Base-by-base conservation (phyloP, 2,329 filamentous ascomycete genomes). In the Cercospora janseana region DNA sequence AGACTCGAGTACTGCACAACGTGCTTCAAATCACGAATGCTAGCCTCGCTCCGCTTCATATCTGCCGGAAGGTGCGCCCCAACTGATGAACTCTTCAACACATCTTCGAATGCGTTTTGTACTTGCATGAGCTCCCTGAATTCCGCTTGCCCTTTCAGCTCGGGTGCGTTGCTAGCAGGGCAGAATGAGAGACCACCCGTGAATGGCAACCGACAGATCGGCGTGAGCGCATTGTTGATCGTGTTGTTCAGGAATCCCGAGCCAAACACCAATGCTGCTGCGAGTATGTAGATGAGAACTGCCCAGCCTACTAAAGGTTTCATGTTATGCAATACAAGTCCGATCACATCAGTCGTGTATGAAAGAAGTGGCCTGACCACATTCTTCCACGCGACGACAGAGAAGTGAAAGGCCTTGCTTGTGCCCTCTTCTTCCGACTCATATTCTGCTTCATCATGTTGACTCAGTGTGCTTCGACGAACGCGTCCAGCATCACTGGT, bases 41-140 rank as follows among this genome's bases (percentile, higher is more conserved):
- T 83, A 2, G 81, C 75, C 67, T 92, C 87, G 2, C 84, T 83
- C 7, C 82, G 79, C 71, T 89, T 91, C 82, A 93, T 90, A 59
- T 88, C 85, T 59, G 87, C 75, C 0, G 87, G 87, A 3, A 93
- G 70, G 1, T 81, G 81, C 1, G 83, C 80, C 1, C 83, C 81
- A 16, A 82, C 77, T 1, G 81, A 79, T 12, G 81, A 82, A 51
- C 82, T 80, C 58, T 87, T 80, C 3, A 93, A 70, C 1, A 93
- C 82, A 50, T 86, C 80, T 67, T 90, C 87, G 49, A 94, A 89
- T 21, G 83, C 78, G n/a, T 79, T 75, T 67, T 94, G 88, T 1
- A 86, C 80, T 13, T 76, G 76, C 75, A 93, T 86, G 16, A 94
- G 76, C 40, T 84, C 79, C 56, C 88, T 83, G 58, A 92, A 92